These are phyloP conservation scores for Ceratobasidium sp. DNA, from an alignment of 1,284 basidiomycete genomes.

Conservation along the genomic window DNA sequence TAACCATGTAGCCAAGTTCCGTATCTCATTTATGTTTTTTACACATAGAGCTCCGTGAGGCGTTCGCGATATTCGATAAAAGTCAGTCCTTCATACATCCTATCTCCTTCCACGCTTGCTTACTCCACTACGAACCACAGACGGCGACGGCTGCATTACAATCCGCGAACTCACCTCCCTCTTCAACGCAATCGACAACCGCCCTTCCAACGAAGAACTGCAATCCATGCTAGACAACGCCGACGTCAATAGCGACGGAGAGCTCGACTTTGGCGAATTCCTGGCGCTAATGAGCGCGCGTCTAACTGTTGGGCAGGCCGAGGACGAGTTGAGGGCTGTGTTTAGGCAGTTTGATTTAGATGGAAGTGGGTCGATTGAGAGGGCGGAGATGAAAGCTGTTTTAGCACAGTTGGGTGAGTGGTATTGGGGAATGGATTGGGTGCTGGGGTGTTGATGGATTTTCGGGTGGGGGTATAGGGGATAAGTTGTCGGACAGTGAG, in stretches of 20 bases:
- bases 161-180: slow-evolving; percentile 72
- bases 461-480: slow-evolving; percentile 63
- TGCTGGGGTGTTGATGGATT: slow-evolving; percentile 62
- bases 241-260: slow-evolving; percentile 71
- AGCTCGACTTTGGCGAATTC: slow-evolving; percentile 71
- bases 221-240: slow-evolving; percentile 72
- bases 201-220: slow-evolving; percentile 71
- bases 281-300: slow-evolving; percentile 65
- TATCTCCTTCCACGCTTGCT: background rate
- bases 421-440: background rate
- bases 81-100: slow-evolving; percentile 55
- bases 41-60: slow-evolving; percentile 68
- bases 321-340: slow-evolving; percentile 72
- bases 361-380: slow-evolving; percentile 68
- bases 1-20: background rate
- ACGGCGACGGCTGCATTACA: slow-evolving; percentile 73
- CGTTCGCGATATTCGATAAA: slow-evolving; percentile 72
- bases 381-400: slow-evolving; percentile 58
- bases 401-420: slow-evolving; percentile 55
- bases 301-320: slow-evolving; percentile 54
- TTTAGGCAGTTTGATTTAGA: slow-evolving; percentile 76
- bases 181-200: slow-evolving; percentile 72
- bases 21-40: too few species aligned
- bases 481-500: slow-evolving; percentile 70
- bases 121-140: slow-evolving; percentile 54